Evolutionary conservation across 495 filamentous ascomycete species (phyloP), one percentile per base, ranked within the genome.

Genomic region (Lichenothelia convexa): DNA sequence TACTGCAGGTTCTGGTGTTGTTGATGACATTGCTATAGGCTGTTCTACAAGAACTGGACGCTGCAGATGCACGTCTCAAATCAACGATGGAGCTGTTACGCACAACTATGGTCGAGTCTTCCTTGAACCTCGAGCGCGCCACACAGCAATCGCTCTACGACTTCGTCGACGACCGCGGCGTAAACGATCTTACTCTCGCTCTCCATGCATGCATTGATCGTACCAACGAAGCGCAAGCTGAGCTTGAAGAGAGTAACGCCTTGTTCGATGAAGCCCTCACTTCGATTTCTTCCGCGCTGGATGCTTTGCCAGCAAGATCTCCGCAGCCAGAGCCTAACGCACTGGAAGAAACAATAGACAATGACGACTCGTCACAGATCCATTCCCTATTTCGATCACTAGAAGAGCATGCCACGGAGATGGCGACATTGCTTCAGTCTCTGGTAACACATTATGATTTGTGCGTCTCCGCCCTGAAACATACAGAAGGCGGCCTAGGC

Each of bases 381-480:
- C 69, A 77, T 13, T 55, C 65, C 7, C 70, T 83, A 42, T 70
- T 94, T 32, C 68, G 71, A 32, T 63, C 67, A 4, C 65, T 94
- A 22, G 76, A 93, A 47, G 64, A 64, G 34, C 73, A 85, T 42
- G 86, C 89, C 0, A 73, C 76, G 44, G 75, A 75, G 42, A 89
- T 93, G 78, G 89, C 85, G 20, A 61, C 70, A 34, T 62, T 80
- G 16, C 65, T 97, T 1, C 71, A 87, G 44, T 79, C 77, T 2
- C 63, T 97, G 16, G 85, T 82, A n/a, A 64, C 64, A 11, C 91
- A 97, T 57, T 95, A 92, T 46, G 89, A 97, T 55, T 73, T 91
- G 38, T 97, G 89, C 49, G 82, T 89, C 16, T 85, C 74, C 3
- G 91, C 91, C 0, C 75, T 95, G 20, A 80, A 83, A 44, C 79